Base-by-base conservation (phyloP, 2,329 filamentous ascomycete species). In the Aspergillus transmontanensis region DNA sequence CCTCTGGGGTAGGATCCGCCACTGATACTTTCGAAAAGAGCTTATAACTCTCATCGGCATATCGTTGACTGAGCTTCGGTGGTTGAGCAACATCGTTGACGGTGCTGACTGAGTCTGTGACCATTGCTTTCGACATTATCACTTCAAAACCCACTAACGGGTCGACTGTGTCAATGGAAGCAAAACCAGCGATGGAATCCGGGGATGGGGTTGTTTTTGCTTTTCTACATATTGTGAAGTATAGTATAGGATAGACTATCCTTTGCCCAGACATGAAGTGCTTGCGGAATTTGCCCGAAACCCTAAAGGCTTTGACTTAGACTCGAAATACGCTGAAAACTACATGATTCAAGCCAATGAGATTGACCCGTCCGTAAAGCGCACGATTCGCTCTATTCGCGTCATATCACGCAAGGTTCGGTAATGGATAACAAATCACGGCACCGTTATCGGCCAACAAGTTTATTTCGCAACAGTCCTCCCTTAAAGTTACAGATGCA, bases 11-110 rank as follows among this genome's bases (percentile, higher is more conserved):
- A 7, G 79, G 77, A 6, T 78, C 76, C 6, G 75, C 66, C 19
- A 79, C 78, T 23, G 78, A 71, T 39, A 79, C 70, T 45, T 76
- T 74, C 2, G 73, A 75, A 51, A 80, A 79, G 9, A 81, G 72
- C 61, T 78, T 81, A 65, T 79, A 80, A 59, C 79, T 80, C 64
- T 80, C 79, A 56, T 81, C 78, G 2, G 78, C 79, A 58, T 75
- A 79, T 23, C 72, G 75, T 46, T 76, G 76, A 0, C 77, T 72
- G 1, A 81, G 67, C 58, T 76, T 79, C 28, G 64, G 57, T 59
- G 57, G 26, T 11, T 50, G 26, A 50, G 16, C 26, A 19, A n/a
- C 46, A 50, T 28, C 46, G 26, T n/a, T n/a, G 46, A 50, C 46
- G 26, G 46, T n/a, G 2, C 16, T 16, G 26, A 16, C 23, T 30